Evolutionary conservation across 2,329 filamentous ascomycete species (phyloP).

Genomic region (Aspergillus sergii): DNA sequence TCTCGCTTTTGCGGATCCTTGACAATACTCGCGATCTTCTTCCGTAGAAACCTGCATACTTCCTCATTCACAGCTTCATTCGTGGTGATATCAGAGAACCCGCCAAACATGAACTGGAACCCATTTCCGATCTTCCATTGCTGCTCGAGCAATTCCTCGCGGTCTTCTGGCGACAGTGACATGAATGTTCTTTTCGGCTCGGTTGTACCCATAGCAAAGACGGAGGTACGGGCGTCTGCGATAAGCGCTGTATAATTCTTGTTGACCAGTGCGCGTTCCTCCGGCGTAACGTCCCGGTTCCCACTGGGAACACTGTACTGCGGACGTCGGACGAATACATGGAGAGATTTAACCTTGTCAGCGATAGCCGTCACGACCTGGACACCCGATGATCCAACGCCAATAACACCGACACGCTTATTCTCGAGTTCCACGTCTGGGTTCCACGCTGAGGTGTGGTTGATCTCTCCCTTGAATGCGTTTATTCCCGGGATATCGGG

Average conservation of each 20-base stretch:
- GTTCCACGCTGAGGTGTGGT: slow-evolving; percentile 59
- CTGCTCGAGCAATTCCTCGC: slow-evolving; percentile 15
- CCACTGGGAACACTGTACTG: slow-evolving; percentile 40
- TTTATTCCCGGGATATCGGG: slow-evolving; percentile 56
- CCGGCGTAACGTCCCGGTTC: slow-evolving; percentile 25
- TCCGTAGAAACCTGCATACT: slow-evolving; percentile 40
- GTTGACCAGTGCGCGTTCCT: slow-evolving; percentile 27
- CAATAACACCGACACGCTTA: slow-evolving; percentile 54
- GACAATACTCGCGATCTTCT: slow-evolving; percentile 35
- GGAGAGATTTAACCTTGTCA: slow-evolving; percentile 28
- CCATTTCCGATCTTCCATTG: slow-evolving; percentile 9
- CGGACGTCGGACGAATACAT: slow-evolving; percentile 40
- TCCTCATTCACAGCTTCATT: slow-evolving; percentile 43
- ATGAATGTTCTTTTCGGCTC: slow-evolving; percentile 9
- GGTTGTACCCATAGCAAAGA: slow-evolving; percentile 13
- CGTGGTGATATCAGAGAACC: slow-evolving; percentile 40
- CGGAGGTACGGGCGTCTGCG: neutral
- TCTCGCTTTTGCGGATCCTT: slow-evolving; percentile 33
- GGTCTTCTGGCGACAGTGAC: slow-evolving; percentile 12
- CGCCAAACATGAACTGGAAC: slow-evolving; percentile 14
- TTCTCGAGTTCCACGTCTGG: slow-evolving; percentile 46
- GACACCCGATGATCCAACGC: slow-evolving; percentile 29
- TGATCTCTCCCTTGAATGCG: slow-evolving; percentile 54
- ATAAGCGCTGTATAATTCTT: slow-evolving; percentile 13
- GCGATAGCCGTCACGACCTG: slow-evolving; percentile 33